Evolutionary conservation across 495 filamentous ascomycete species (phyloP), one percentile per base, ranked within the genome.

Genomic region (Lasiosphaeriaceae sp.): DNA sequence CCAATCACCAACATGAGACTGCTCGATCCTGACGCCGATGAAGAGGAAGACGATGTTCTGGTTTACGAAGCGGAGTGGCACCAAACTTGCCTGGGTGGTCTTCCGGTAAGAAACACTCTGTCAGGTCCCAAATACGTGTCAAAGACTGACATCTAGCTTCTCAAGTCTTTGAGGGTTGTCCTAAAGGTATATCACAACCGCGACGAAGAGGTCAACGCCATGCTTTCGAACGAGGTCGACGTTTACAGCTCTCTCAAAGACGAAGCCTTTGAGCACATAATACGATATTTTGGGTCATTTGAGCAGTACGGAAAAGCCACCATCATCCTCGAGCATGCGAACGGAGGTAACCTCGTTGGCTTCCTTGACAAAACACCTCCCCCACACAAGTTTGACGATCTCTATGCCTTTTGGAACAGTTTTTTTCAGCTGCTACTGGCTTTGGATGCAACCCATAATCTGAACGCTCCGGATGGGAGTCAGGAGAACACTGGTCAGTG

Each of bases 41-140:
- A 54, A 6, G 37, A 54, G 4, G 37, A 29, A 7, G 51, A 48
- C 2, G 46, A 24, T 20, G 51, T 45, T 19, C 8, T 37, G 21
- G 51, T 54, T 14, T 54, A 54, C 51, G 44, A 46, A 20, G 51
- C 51, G 23, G 8, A 17, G 41, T 54, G 51, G 51, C 51, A 54
- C 12, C 9, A 6, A 19, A 45, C 39, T 14, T 54, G 51, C 19
- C 41, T 54, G 22, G 41, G 51, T n/a, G 26, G 20, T 17, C 39
- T 34, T 4, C 9, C 22, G 2, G 51, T 31, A 45, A 54, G 51
- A 17, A 11, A 39, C 24, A 6, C 37, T 16, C 4, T 16, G 37
- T 16, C 11, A 2, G 3, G 6, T 16, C 11, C 37, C 37, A 6
- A 31, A 14, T 11, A 23, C 26, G 20, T 20, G 9, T 52, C 50